These are phyloP conservation scores for Plenodomus biglobosus DNA, from an alignment of 2,329 filamentous ascomycete species.

Conservation along the genomic window DNA sequence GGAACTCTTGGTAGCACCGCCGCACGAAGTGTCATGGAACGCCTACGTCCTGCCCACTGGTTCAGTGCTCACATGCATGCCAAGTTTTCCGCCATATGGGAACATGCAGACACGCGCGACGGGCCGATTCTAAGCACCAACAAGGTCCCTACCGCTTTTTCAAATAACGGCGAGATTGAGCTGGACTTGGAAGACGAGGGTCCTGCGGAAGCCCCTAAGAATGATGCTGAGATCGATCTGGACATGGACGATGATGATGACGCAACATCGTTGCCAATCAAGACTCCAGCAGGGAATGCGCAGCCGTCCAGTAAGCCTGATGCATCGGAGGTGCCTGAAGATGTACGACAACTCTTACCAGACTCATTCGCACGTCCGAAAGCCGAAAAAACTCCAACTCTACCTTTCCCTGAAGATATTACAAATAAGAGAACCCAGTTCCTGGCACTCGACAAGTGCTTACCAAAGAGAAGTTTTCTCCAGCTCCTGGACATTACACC, in stretches of 20 bases:
- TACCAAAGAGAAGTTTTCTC: conserved; percentile 76
- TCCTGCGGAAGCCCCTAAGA: conserved; percentile 25
- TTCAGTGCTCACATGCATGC: conserved; percentile 88
- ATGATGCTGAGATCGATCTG: conserved; percentile 44
- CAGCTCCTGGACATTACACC: conserved; percentile 65
- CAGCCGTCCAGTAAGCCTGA: background rate
- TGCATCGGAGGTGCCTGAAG: conserved; percentile 56
- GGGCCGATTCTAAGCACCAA: conserved; percentile 35
- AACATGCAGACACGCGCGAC: conserved; percentile 56
- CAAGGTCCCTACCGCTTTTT: conserved; percentile 11
- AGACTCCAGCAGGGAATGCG: background rate
- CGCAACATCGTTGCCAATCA: background rate
- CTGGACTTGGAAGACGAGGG: conserved; percentile 59
- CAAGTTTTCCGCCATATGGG: conserved; percentile 71
- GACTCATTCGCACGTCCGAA: conserved; percentile 63
- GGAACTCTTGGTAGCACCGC: conserved; percentile 79
- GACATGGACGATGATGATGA: conserved; percentile 44
- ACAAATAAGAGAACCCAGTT: conserved; percentile 80
- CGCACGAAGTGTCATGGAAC: conserved; percentile 76
- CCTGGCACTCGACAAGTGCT: conserved; percentile 87
- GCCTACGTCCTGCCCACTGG: conserved; percentile 82
- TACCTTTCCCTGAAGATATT: conserved; percentile 69
- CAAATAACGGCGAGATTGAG: conserved; percentile 62
- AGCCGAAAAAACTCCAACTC: conserved; percentile 26
- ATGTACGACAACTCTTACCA: conserved; percentile 72